Percentiles rank a stretch among this genome's conserved stretches.
Evolutionary conservation across 306 rosid species (phyloP).

Genomic region (Echinosophora koreensis): DNA sequence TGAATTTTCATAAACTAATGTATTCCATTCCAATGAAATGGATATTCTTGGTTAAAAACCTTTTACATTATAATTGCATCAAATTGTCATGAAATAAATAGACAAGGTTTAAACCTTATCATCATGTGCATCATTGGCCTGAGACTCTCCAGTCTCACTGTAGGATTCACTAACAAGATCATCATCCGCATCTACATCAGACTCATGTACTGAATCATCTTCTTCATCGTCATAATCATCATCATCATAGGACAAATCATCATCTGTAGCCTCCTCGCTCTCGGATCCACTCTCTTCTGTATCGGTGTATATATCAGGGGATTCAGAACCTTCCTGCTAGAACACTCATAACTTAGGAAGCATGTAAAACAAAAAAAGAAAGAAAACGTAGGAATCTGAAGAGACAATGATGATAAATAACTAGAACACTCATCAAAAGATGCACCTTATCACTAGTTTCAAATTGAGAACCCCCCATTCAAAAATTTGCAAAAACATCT

Average conservation of each 20-base stretch:
- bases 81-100: conserved; percentile 43
- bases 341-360: conserved; percentile 52
- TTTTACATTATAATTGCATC: conserved; percentile 17
- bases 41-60: conserved; percentile 28
- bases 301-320: conserved; percentile 80
- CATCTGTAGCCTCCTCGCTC: conserved; percentile 82
- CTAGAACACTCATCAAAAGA: conserved; percentile 21
- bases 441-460: not conserved
- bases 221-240: conserved; percentile 71
- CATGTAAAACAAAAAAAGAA: not conserved
- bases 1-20: conserved; percentile 19
- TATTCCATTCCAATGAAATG: conserved; percentile 40
- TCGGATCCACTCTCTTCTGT: conserved; percentile 83
- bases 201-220: conserved; percentile 64
- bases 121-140: conserved; percentile 44
- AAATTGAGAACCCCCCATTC: conserved; percentile 14
- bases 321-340: conserved; percentile 78
- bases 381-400: conserved; percentile 48
- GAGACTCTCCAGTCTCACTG: conserved; percentile 64
- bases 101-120: conserved; percentile 61
- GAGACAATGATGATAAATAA: conserved; percentile 13
- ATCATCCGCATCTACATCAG: conserved; percentile 68
- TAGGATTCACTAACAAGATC: conserved; percentile 61
- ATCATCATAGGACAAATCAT: conserved; percentile 78
- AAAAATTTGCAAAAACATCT: conserved; percentile 24